Conservation (phyloP, 345 rosid genomes). For the Kandelia obovata region DNA sequence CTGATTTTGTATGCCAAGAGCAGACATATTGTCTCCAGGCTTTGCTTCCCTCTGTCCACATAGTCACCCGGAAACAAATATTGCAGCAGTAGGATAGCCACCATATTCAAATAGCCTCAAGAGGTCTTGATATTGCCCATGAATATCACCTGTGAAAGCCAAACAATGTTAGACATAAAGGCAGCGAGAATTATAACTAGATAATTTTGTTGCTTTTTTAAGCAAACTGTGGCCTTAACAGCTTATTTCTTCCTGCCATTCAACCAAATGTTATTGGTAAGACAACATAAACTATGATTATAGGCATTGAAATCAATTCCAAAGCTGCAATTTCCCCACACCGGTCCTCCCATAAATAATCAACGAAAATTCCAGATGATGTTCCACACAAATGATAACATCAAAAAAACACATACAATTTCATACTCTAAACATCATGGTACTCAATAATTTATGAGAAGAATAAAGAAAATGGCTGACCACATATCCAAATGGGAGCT, state of each 20-base stretch:
- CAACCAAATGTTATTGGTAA: background rate
- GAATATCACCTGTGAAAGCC: slow-evolving; percentile 71
- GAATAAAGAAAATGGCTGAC: slow-evolving; percentile 36
- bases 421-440: background rate
- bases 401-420: slow-evolving; percentile 7
- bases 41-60: slow-evolving; percentile 96
- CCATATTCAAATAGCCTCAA: slow-evolving; percentile 78
- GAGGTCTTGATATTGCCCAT: slow-evolving; percentile 96
- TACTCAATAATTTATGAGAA: background rate
- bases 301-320: background rate
- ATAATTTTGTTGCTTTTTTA: too few relatives aligned
- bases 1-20: slow-evolving; percentile 94
- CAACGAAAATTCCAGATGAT: too few relatives aligned
- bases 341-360: too few relatives aligned
- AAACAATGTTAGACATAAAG: slow-evolving; percentile 13
- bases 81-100: slow-evolving; percentile 86
- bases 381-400: background rate
- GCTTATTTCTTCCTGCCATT: background rate
- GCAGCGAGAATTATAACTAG: background rate
- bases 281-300: background rate
- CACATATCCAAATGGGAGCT: slow-evolving; percentile 90
- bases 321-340: background rate
- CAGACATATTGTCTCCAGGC: slow-evolving; percentile 92
- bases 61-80: slow-evolving; percentile 96
- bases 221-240: background rate